These are phyloP conservation scores for Miscanthus lutarioriparius DNA, from an alignment of 176 grass and related monocot genomes.

Conservation along the genomic window DNA sequence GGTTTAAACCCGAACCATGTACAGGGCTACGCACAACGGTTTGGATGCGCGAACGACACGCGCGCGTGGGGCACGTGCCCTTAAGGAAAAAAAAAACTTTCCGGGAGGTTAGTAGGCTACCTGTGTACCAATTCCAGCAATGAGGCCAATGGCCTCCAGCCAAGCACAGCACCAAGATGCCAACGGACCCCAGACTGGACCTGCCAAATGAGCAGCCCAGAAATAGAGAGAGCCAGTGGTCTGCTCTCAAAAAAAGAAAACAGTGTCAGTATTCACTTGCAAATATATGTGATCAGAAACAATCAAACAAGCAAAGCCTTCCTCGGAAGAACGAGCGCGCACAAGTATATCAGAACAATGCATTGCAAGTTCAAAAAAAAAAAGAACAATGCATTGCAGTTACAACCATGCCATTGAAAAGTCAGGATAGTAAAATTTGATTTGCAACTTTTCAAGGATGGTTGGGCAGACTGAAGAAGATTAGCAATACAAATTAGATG, in stretches of 20 bases:
- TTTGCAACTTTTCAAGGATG: neutral
- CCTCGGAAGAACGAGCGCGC: neutral
- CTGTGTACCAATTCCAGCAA: conserved; percentile 97
- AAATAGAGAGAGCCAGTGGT: conserved; percentile 97
- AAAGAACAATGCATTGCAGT: conserved; percentile 8
- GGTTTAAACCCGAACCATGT: too few species aligned
- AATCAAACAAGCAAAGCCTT: neutral
- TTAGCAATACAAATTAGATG: neutral
- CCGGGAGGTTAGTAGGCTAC: too few species aligned
- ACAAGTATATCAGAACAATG: neutral
- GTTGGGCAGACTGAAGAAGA: neutral
- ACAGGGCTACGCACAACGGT: too few species aligned
- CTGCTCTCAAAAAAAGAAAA: conserved; percentile 43
- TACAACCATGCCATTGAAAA: neutral
- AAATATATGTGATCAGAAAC: neutral
- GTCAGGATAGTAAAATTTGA: neutral
- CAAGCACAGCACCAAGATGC: conserved; percentile 99
- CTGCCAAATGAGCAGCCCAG: conserved; percentile 97
- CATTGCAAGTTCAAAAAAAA: too few species aligned
- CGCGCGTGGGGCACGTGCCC: too few species aligned
- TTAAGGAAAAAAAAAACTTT: too few species aligned
- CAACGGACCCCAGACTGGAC: conserved; percentile 87
- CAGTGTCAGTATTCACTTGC: neutral
- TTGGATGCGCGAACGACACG: too few species aligned
- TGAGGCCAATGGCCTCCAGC: conserved; percentile 93